Percentiles rank a stretch among this genome's conserved stretches.
Conservation (phyloP, 495 filamentous ascomycete species). For the Podospora comata region DNA sequence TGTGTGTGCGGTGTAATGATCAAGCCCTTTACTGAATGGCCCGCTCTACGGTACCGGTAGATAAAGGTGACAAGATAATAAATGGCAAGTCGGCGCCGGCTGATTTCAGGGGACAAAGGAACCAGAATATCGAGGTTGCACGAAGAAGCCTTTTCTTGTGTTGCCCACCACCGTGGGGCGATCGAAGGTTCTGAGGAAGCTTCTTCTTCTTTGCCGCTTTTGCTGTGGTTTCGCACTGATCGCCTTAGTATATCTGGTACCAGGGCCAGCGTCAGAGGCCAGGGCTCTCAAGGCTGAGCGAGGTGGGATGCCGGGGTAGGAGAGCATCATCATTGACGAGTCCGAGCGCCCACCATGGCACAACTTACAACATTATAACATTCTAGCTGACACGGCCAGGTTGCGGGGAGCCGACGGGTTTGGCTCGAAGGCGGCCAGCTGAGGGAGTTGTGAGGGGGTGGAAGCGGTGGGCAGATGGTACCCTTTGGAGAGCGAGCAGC, state of each 20-base stretch:
- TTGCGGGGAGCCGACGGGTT: background rate
- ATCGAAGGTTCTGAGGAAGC: conserved; percentile 20
- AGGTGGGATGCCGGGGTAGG: background rate
- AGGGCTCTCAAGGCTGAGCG: conserved; percentile 10
- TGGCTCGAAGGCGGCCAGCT: background rate
- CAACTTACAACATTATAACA: background rate
- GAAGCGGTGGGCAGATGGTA: background rate
- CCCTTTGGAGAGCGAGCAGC: background rate
- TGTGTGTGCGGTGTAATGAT: background rate
- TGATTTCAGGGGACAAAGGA: background rate
- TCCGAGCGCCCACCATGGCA: conserved; percentile 6
- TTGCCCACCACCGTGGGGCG: conserved; percentile 6
- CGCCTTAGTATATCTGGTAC: conserved; percentile 9
- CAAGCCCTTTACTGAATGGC: background rate
- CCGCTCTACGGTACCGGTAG: background rate
- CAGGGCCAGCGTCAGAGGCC: conserved; percentile 4
- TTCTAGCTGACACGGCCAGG: background rate
- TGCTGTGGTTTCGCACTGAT: background rate
- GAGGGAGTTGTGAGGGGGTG: conserved; percentile 1
- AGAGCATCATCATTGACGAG: background rate
- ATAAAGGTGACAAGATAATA: background rate
- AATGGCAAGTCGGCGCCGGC: too few species aligned
- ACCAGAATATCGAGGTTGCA: conserved; percentile 12
- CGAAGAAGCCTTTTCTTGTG: background rate
- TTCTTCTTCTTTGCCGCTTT: conserved; percentile 6